Evolutionary conservation across 2,329 filamentous ascomycete genomes (phyloP).

Genomic region (Stenocarpella maydis): DNA sequence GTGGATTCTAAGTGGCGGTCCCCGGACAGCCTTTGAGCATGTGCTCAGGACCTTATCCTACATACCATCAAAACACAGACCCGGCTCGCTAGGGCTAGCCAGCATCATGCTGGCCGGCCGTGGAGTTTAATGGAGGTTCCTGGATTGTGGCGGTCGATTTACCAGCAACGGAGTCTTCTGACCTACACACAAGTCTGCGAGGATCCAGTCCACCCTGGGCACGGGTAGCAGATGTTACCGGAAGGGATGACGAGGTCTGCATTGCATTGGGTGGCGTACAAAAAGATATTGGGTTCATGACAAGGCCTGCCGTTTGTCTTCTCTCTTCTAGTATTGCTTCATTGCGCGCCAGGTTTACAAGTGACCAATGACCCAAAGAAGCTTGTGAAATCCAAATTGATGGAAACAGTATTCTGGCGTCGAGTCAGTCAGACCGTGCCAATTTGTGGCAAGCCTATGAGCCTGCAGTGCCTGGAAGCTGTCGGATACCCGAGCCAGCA

Average conservation of each 20-base stretch:
- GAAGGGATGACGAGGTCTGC: constrained; percentile 60
- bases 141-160: constrained; percentile 33
- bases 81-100: neutral
- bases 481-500: neutral
- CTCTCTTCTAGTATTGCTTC: constrained; percentile 32
- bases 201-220: constrained; percentile 46
- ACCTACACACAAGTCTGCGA: constrained; percentile 54
- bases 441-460: no score
- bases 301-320: constrained; percentile 36
- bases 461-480: neutral
- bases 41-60: neutral
- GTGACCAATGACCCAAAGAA: constrained; percentile 15
- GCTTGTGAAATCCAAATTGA: constrained; percentile 22
- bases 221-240: constrained; percentile 50
- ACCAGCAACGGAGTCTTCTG: constrained; percentile 55
- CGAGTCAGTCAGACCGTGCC: neutral
- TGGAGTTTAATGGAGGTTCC: constrained; percentile 9
- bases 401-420: neutral
- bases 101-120: constrained; percentile 13
- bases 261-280: constrained; percentile 60
- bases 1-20: neutral
- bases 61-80: neutral
- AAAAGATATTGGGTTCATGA: constrained; percentile 45
- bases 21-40: neutral
- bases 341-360: neutral